phyloP scores from a whole-genome alignment of 139 green algal species.

The Protoeuglena noctilucae region DNA sequence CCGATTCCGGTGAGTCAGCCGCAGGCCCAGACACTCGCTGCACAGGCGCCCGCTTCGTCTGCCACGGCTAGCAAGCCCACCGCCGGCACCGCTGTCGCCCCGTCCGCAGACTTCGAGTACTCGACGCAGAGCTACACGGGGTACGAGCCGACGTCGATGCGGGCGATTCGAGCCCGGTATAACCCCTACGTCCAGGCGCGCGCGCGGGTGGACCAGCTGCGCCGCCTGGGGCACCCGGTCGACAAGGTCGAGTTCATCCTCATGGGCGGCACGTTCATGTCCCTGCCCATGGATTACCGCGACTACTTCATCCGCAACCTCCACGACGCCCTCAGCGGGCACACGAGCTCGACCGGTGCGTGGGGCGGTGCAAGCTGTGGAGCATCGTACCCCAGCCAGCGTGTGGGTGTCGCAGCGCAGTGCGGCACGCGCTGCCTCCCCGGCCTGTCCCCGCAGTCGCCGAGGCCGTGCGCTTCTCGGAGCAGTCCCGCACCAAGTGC shows the following conservation, averaged over 20 bases:
- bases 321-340: constrained; percentile 84
- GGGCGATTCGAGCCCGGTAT: constrained; percentile 87
- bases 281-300: constrained; percentile 77
- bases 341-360: constrained; percentile 14
- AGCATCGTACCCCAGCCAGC: too few relatives aligned
- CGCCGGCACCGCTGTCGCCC: too few relatives aligned
- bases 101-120: constrained; percentile 99
- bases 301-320: constrained; percentile 92
- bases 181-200: constrained; percentile 82
- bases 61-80: too few relatives aligned
- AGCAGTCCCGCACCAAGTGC: constrained; percentile 69
- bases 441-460: too few relatives aligned
- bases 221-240: constrained; percentile 78
- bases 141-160: constrained; percentile 96
- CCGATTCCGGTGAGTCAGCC: too few relatives aligned
- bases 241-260: constrained; percentile 99
- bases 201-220: constrained; percentile 81
- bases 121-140: constrained; percentile 71
- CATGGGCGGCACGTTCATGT: constrained; percentile 99
- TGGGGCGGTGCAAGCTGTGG: too few relatives aligned
- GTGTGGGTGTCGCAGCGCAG: too few relatives aligned
- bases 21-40: too few relatives aligned
- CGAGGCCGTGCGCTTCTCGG: constrained; percentile 26
- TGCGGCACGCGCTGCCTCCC: too few relatives aligned
- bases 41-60: too few relatives aligned